Conservation (phyloP, 257 asterid genomes). For the Orobanche coerulescens region DNA sequence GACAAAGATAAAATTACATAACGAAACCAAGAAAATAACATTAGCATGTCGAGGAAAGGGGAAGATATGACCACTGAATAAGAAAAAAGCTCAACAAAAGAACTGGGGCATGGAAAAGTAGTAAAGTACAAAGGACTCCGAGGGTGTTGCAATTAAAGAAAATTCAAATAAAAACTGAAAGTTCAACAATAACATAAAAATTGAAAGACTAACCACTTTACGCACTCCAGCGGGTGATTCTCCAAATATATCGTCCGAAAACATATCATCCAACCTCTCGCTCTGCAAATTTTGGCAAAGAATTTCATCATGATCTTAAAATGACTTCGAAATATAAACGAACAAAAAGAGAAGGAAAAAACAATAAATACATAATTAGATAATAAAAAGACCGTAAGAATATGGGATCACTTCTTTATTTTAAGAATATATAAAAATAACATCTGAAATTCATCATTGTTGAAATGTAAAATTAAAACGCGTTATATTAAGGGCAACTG, state of each 20-base stretch:
- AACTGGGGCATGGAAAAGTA: not conserved
- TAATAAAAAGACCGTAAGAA: not conserved
- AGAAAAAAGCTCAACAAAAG: not conserved
- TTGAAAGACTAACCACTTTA: slow-evolving; percentile 45
- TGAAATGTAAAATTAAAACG: not conserved
- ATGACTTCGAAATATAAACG: slow-evolving; percentile 10
- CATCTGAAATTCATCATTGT: not conserved
- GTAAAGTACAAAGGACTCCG: not conserved
- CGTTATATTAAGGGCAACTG: slow-evolving; percentile 2
- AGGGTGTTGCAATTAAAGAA: not conserved
- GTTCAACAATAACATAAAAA: not conserved
- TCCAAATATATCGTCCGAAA: slow-evolving; percentile 92
- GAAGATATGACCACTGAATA: not conserved
- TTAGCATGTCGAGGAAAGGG: not conserved
- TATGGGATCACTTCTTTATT: not conserved
- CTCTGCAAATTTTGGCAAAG: slow-evolving; percentile 48
- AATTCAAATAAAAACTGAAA: not conserved
- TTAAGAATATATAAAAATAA: not conserved
- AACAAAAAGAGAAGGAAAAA: not conserved
- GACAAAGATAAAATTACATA: not conserved
- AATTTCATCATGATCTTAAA: slow-evolving; percentile 15
- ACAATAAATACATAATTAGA: not conserved
- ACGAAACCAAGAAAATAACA: too few species aligned
- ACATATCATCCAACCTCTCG: slow-evolving; percentile 75
- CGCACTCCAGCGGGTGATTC: slow-evolving; percentile 87